Base-by-base conservation (phyloP, 805 yeast genomes). In the Saturnispora kantuleensis region DNA sequence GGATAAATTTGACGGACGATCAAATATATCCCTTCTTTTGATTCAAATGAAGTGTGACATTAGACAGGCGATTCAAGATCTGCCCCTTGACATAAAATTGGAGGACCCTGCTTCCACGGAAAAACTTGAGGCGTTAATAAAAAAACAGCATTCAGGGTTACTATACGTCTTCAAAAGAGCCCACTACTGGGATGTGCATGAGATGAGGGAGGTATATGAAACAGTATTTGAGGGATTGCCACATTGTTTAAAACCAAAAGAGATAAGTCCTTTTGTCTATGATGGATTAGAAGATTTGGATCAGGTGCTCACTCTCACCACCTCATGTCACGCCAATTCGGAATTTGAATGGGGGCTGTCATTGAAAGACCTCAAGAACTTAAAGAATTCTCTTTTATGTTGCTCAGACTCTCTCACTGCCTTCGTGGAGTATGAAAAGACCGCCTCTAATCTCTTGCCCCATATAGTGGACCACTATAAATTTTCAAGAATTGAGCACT, bases 271-370 rank as follows among this genome's bases (percentile, higher is more conserved):
- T 4, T 38, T 43, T 33, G 41, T 38, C 10, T 16, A 32, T 38
- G 46, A 43, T 26, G 46, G 46, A 13, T 32, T 43, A 12, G 46
- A 43, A 38, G 46, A 43, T 26, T 15, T 32, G 30, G 41, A 43
- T 38, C 21, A 31, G 30, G 41, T 37, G 31, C 33, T 42, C 4
- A 36, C 36, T 16, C 32, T 37, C 12, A 11, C 31, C 21, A 42
- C 41, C n/a, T 31, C 33, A 7, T 26, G 36, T 16, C 45, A 42
- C 15, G 21, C 21, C 5, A 28, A 29, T 16, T 36, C 45, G 13
- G 45, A 42, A 37, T 42, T 11, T 36, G 32, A 41, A 17, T 43
- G 46, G 46, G 42, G 42, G 3, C 31, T 38, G 5, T 17, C 15
- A 12, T 16, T 38, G 10, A 15, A 16, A n/a, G 41, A 33, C 5